Conservation (phyloP, 2,329 filamentous ascomycete species). For the Aspergillus luchuensis region DNA sequence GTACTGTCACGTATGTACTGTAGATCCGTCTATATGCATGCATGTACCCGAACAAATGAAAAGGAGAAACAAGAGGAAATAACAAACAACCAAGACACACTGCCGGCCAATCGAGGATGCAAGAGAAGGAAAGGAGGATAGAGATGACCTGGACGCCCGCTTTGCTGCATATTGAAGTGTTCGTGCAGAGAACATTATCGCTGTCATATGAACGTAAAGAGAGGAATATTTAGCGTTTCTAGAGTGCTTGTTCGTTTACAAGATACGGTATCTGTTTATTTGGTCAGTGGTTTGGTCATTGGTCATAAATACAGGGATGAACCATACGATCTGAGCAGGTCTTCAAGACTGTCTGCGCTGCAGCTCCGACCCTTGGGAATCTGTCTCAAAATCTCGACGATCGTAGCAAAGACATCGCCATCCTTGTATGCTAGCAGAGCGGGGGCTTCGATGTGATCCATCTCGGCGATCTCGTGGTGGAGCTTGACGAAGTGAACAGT, state of each 20-base stretch:
- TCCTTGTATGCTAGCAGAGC: conserved; percentile 86
- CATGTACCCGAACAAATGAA: conserved; percentile 1
- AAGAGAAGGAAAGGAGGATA: neutral
- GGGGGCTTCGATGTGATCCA: conserved; percentile 84
- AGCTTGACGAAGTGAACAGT: conserved; percentile 86
- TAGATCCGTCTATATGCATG: conserved; percentile 12
- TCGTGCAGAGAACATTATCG: neutral
- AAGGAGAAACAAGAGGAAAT: neutral
- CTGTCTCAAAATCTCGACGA: conserved; percentile 84
- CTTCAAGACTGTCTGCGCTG: conserved; percentile 58
- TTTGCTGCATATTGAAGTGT: conserved; percentile 2
- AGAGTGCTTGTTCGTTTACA: conserved; percentile 1
- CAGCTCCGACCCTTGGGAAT: conserved; percentile 65
- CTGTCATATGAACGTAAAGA: neutral
- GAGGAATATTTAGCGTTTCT: neutral
- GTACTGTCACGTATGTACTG: conserved; percentile 2
- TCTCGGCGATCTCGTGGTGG: conserved; percentile 88
- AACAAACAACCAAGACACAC: neutral
- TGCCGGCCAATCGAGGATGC: neutral
- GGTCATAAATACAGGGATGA: neutral
- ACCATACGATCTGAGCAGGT: conserved; percentile 58
- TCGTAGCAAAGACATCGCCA: conserved; percentile 85
- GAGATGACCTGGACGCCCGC: conserved; percentile 7
- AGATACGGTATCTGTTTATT: conserved; percentile 8
- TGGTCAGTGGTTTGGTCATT: neutral